A percentile compares a stretch with the other conserved stretches of the same genome.
Evolutionary conservation across 23 red algal genomes (phyloP).

Genomic region (Gracilariopsis chorda): DNA sequence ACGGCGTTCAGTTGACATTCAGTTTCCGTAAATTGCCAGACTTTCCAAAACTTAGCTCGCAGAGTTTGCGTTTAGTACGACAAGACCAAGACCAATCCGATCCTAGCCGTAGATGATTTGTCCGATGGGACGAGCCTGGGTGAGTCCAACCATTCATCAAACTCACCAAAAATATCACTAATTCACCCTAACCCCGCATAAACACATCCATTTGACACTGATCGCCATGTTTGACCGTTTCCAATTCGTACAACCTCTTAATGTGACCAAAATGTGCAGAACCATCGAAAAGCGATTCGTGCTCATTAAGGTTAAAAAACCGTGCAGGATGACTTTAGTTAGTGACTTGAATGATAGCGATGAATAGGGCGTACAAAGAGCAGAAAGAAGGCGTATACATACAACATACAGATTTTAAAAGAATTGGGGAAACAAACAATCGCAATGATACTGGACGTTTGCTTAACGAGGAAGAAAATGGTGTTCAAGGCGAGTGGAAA

Average conservation of each 20-base stretch:
- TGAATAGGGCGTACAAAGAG: not conserved
- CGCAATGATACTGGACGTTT: no score
- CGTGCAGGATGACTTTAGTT: no score
- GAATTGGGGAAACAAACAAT: conserved; percentile 38
- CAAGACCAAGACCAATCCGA: conserved; percentile 79
- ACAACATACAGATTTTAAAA: conserved; percentile 41
- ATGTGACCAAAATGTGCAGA: conserved; percentile 47
- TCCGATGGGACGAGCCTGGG: conserved; percentile 39
- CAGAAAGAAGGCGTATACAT: not conserved
- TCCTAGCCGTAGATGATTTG: conserved; percentile 19
- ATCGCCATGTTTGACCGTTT: conserved; percentile 60
- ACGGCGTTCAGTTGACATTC: conserved; percentile 85
- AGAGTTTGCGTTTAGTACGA: conserved; percentile 61
- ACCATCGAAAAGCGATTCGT: conserved; percentile 52
- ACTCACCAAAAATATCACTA: conserved; percentile 52
- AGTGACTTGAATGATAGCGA: not conserved
- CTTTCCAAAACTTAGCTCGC: conserved; percentile 45
- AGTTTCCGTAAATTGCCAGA: conserved; percentile 78
- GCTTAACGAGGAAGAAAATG: no score
- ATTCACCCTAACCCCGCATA: conserved; percentile 30
- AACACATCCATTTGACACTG: conserved; percentile 24
- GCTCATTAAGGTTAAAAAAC: conserved; percentile 56
- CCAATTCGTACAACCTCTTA: conserved; percentile 63
- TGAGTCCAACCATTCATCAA: conserved; percentile 36
- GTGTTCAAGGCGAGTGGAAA: no score